Percentiles rank a stretch among this genome's conserved stretches.
Conservation (phyloP, 1,284 basidiomycete species). For the Cerioporus squamosus region DNA sequence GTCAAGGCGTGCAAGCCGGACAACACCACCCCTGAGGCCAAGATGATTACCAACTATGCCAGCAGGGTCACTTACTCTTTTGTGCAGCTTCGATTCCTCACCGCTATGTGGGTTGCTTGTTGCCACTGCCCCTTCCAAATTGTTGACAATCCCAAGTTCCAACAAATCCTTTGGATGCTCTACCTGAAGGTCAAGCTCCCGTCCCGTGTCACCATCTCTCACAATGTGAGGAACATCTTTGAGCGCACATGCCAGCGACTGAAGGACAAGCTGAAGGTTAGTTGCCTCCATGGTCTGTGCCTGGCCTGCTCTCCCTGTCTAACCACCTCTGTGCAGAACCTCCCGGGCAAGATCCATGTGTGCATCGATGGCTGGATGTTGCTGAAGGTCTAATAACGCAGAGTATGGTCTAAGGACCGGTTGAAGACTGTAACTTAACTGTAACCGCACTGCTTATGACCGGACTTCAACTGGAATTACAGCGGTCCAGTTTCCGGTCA, state of each 20-base stretch:
- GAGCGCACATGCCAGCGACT: neutral
- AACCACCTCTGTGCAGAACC: neutral
- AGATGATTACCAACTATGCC: neutral
- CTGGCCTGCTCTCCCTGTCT: too few species aligned
- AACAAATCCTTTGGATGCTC: slow-evolving; percentile 17
- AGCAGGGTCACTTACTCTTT: neutral
- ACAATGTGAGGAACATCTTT: slow-evolving; percentile 21
- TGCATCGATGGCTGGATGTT: slow-evolving; percentile 22
- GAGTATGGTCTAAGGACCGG: too few species aligned
- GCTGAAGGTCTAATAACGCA: too few species aligned
- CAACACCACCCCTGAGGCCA: neutral
- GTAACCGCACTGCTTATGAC: too few species aligned
- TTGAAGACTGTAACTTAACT: too few species aligned
- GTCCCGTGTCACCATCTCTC: slow-evolving; percentile 10
- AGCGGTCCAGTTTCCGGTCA: too few species aligned
- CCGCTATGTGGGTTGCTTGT: neutral
- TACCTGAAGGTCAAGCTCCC: slow-evolving; percentile 19
- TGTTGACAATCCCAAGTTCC: slow-evolving; percentile 19
- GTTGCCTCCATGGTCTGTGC: too few species aligned
- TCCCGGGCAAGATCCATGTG: slow-evolving; percentile 14
- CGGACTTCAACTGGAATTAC: too few species aligned
- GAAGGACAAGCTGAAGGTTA: slow-evolving; percentile 14
- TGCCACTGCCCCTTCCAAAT: slow-evolving; percentile 23
- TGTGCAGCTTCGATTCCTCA: neutral
- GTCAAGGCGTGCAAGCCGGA: neutral